Base-by-base conservation (phyloP, 2,329 filamentous ascomycete species). In the Trichocomaceae sp. region DNA sequence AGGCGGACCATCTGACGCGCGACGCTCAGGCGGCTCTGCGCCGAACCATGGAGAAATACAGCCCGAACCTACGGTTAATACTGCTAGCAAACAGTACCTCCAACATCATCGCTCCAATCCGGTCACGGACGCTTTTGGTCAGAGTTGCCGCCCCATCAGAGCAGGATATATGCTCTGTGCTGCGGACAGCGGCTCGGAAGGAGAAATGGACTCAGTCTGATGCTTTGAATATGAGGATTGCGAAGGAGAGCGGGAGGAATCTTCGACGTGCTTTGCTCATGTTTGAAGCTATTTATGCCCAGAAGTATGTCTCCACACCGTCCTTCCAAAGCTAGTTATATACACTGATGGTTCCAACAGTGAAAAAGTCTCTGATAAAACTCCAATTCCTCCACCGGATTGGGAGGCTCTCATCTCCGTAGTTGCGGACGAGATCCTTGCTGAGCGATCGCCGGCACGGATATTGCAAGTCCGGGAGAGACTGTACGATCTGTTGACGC, bases 41-140 rank as follows among this genome's bases (percentile, higher is more conserved):
- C 70, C 80, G 93, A 59, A 99, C 93, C 0, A 99, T 99, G 93
- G 93, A 99, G 75, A 99, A 99, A 73, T 99, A 99, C 78, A 95
- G 88, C 65, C 91, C 92, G 13, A 99, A 99, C 70, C 67, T 99
- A 67, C 82, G 93, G 20, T 74, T 99, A 63, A 97, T 99, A 48
- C 76, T 99, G 57, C 76, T 99, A 57, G 93, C 93, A 48, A 97
- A 97, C 70, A 95, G 88, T 62, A 99, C 93, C 20, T 91, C 91
- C 60, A 97, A 97, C 67, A 99, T 99, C 64, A 99, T 99, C 71
- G 92, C 93, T n/a, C 93, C 93, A 0, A 99, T 99, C 68, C 83
- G 92, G 61, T 95, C 88, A 64, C 81, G 93, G 72, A 96, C 91
- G 52, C 77, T 99, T 69, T 80, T 99, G 49, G 90, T 99, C 53